Evolutionary conservation across 2,329 filamentous ascomycete species (phyloP), one percentile per base, ranked within the genome.

Genomic region (Clarireedia monteithiana): DNA sequence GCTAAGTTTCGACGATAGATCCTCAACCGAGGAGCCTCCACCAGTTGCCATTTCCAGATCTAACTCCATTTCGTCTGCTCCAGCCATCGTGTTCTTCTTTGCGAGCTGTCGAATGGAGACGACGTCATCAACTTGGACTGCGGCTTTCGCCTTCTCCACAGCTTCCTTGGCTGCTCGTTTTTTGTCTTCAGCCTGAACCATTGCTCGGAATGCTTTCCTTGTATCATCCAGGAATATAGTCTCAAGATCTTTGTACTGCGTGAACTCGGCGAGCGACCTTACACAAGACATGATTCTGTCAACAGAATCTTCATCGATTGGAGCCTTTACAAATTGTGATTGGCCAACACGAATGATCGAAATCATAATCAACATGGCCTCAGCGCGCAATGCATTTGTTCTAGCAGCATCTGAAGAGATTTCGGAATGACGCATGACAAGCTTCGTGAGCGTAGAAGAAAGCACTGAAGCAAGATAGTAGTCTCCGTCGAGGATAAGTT

Each of bases 341-440:
- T 99, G 94, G 42, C 94, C 94, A 59, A 96, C 94, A 50, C 94
- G 91, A 63, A 99, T 90, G 64, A 99, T 95, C 5, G 94, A 97
- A 65, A 99, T 96, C 91, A 97, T 96, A 70, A 99, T 97, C 53
- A 99, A 81, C 94, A 99, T 99, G 46, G 94, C 94, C 73, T 99
- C 94, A 3, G 94, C 94, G 50, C 90, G 87, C 26, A 99, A 81
- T 30, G 92, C 91, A 66, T 99, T 99, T 30, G 92, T 97, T 40
- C 94, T 86, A 45, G 89, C 88, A 45, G 79, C 74, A 66, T 96
- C 92, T 24, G 86, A 77, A 1, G 92, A 96, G 58, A 97, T 91
- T 69, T 97, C 91, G 2, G 90, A 88, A 71, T 97, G 91, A 53
- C 94, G 88, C 91, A 99, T 96, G 50, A 99, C 94, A 54, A 99